These are phyloP conservation scores for Camellia granthamiana DNA, from an alignment of 148 eudicot species.

Conservation along the genomic window DNA sequence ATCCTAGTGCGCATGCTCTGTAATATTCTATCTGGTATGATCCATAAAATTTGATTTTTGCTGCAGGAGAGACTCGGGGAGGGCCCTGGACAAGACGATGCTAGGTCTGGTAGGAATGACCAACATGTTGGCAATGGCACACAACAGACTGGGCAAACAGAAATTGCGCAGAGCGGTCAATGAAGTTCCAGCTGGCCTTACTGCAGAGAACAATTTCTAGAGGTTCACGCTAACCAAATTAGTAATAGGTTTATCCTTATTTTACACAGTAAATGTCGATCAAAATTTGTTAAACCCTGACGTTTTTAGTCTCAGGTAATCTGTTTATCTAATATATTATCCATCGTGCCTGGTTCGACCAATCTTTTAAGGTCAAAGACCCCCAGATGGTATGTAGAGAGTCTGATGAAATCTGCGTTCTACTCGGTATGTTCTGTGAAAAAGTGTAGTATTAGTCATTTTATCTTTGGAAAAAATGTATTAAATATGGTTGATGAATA, in stretches of 20 bases:
- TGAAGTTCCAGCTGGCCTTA: conserved; percentile 23
- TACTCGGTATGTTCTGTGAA: not conserved
- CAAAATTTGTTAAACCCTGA: conserved; percentile 19
- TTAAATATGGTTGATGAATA: not conserved
- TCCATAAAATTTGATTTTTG: not conserved
- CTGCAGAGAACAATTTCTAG: conserved; percentile 21
- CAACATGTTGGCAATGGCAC: conserved; percentile 27
- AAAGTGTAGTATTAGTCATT: not conserved
- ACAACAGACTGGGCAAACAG: conserved; percentile 37
- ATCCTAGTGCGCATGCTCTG: not conserved
- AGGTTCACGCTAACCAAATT: conserved; percentile 50
- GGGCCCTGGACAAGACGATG: conserved; percentile 46
- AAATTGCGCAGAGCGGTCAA: conserved; percentile 37
- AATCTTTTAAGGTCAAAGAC: conserved; percentile 27
- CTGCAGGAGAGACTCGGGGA: conserved; percentile 88
- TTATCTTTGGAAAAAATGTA: not conserved
- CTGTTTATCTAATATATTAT: conserved; percentile 11
- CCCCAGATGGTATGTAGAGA: conserved; percentile 17
- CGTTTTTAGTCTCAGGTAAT: conserved; percentile 21
- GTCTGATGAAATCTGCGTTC: not conserved
- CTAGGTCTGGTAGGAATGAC: conserved; percentile 41
- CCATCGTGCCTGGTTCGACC: conserved; percentile 21
- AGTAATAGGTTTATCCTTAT: conserved; percentile 20
- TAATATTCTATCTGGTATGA: not conserved
- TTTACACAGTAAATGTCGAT: conserved; percentile 34